phyloP scores from a whole-genome alignment of 176 grass and related monocot species.

The Carex pumila region DNA sequence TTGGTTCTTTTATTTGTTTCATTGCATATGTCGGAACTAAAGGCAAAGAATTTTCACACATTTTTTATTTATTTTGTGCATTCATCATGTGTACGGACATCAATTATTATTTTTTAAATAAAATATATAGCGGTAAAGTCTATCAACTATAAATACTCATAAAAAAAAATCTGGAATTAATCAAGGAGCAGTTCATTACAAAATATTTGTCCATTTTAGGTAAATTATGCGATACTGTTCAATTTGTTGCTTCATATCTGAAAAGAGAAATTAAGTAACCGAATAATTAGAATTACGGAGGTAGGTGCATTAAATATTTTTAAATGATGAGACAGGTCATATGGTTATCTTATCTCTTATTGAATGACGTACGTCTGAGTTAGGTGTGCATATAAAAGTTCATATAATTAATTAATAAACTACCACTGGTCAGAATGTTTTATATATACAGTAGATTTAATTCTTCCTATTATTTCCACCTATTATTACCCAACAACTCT shows the following conservation, averaged over 20 bases:
- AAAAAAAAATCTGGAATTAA: not conserved
- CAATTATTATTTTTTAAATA: not conserved
- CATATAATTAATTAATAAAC: too few relatives aligned
- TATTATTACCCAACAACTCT: too few relatives aligned
- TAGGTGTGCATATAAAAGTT: too few relatives aligned
- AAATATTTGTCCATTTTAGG: not conserved
- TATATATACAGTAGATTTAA: too few relatives aligned
- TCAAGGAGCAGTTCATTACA: not conserved
- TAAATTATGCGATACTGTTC: not conserved
- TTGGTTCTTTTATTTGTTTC: constrained; percentile 4
- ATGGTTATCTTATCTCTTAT: too few relatives aligned
- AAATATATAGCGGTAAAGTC: too few relatives aligned
- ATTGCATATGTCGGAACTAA: constrained; percentile 1
- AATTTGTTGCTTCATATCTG: not conserved
- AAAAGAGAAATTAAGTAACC: not conserved
- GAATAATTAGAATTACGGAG: not conserved
- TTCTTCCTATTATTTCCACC: too few relatives aligned
- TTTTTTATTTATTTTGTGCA: not conserved
- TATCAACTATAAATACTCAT: too few relatives aligned
- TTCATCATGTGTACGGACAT: not conserved
- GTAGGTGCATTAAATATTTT: not conserved
- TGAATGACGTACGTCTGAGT: too few relatives aligned
- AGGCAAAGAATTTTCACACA: not conserved
- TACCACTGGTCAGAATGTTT: too few relatives aligned
- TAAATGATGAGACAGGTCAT: not conserved